These are phyloP conservation scores for Coemansia guatemalensis DNA, from an alignment of 192 early-diverging fungal species.

Conservation along the genomic window DNA sequence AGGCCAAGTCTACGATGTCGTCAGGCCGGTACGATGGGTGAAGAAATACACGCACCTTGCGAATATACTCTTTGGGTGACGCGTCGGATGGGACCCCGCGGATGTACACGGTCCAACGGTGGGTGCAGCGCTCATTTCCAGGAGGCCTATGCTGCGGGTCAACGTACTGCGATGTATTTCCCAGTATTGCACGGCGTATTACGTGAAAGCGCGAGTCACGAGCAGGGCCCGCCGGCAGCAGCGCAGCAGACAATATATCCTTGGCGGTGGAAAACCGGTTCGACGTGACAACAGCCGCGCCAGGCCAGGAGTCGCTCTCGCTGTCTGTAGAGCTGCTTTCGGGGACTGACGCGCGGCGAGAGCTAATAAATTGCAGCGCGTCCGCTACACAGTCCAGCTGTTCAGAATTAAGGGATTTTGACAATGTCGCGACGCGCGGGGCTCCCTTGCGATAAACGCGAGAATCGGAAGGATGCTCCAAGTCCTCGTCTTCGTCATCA, in stretches of 20 bases:
- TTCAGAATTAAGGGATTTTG: conserved; percentile 23
- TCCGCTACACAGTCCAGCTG: conserved; percentile 40
- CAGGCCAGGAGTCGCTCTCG: conserved; percentile 9
- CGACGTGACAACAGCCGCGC: not conserved
- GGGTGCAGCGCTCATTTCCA: conserved; percentile 60
- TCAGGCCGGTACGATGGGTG: conserved; percentile 89
- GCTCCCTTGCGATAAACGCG: not conserved
- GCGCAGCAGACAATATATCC: not conserved
- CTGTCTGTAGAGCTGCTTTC: conserved; percentile 22
- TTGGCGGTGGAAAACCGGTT: not conserved
- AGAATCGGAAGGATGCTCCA: not conserved
- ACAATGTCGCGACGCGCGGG: conserved; percentile 15
- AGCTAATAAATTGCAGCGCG: conserved; percentile 54
- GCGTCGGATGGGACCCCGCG: conserved; percentile 55
- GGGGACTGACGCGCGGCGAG: not conserved
- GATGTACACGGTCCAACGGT: conserved; percentile 93
- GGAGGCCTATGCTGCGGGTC: conserved; percentile 58
- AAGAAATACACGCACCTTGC: conserved; percentile 80
- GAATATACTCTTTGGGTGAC: conserved; percentile 65
- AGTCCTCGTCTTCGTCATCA: not conserved
- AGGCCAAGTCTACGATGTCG: conserved; percentile 79
- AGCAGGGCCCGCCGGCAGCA: conserved; percentile 15
- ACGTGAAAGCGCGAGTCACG: conserved; percentile 73
- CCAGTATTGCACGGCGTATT: conserved; percentile 63
- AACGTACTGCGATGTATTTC: conserved; percentile 74